Conservation (phyloP, 495 filamentous ascomycete species). For the Astrothelium subdiscretum region DNA sequence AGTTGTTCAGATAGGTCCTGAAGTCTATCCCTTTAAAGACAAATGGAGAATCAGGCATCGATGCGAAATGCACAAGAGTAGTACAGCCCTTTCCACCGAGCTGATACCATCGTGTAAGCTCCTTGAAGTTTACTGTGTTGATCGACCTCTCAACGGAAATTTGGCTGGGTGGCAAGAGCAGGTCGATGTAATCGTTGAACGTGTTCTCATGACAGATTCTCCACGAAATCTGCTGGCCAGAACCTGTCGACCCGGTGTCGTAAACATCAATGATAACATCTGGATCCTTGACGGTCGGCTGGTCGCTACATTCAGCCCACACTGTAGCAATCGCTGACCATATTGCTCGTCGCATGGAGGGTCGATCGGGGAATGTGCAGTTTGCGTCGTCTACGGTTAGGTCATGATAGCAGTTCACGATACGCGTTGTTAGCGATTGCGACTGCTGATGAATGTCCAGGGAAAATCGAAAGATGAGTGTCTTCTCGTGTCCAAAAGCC, state of each 20-base stretch:
- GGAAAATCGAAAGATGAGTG: neutral
- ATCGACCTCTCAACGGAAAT: neutral
- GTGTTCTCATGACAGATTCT: neutral
- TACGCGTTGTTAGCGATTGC: neutral
- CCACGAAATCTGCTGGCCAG: neutral
- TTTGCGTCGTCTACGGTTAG: neutral
- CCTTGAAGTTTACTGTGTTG: neutral
- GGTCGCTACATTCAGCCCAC: neutral
- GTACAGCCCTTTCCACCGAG: neutral
- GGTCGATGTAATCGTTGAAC: neutral
- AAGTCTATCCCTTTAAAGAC: neutral
- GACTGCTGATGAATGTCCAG: neutral
- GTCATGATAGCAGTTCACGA: neutral
- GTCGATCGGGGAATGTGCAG: neutral
- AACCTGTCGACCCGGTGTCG: neutral
- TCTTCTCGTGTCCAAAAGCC: neutral
- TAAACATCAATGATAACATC: neutral
- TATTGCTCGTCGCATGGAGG: neutral
- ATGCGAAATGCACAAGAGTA: neutral
- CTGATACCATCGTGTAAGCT: neutral
- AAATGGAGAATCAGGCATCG: neutral
- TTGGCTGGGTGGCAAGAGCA: neutral
- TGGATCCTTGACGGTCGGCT: neutral
- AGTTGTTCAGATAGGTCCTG: neutral
- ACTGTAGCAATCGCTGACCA: neutral